Conservation (phyloP, 139 green algal genomes). For the Coelastrella sp. region DNA sequence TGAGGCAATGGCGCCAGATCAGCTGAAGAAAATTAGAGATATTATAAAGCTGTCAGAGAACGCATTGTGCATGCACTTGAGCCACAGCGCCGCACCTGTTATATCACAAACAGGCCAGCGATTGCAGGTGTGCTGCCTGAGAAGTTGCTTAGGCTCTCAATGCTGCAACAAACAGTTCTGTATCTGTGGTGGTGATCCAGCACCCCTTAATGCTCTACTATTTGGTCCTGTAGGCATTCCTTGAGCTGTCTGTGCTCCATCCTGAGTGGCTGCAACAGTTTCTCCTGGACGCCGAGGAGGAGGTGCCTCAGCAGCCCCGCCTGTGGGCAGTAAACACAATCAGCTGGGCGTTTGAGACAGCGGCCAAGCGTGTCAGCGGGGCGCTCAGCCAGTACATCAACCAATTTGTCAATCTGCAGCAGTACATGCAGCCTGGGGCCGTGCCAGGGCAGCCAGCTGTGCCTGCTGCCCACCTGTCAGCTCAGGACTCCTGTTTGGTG, state of each 20-base stretch:
- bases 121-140: not conserved
- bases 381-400: not conserved
- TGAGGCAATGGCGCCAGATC: not conserved
- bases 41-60: not conserved
- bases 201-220: not conserved
- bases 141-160: not conserved
- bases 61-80: not conserved
- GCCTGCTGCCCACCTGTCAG: not conserved
- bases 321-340: not conserved
- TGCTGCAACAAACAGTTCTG: not conserved
- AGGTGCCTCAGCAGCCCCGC: not conserved
- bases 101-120: not conserved
- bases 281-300: not conserved
- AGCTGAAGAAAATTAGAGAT: not conserved
- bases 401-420: not conserved
- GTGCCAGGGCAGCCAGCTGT: not conserved
- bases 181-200: not conserved
- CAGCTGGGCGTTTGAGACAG: slow-evolving; percentile 12
- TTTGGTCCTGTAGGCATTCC: not conserved
- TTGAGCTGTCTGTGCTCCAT: slow-evolving; percentile 16
- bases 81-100: not conserved
- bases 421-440: not conserved
- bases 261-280: slow-evolving; percentile 25
- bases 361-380: not conserved
- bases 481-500: not conserved